Base-by-base conservation (phyloP, 1,284 basidiomycete species). In the Trichosporon asahii region DNA sequence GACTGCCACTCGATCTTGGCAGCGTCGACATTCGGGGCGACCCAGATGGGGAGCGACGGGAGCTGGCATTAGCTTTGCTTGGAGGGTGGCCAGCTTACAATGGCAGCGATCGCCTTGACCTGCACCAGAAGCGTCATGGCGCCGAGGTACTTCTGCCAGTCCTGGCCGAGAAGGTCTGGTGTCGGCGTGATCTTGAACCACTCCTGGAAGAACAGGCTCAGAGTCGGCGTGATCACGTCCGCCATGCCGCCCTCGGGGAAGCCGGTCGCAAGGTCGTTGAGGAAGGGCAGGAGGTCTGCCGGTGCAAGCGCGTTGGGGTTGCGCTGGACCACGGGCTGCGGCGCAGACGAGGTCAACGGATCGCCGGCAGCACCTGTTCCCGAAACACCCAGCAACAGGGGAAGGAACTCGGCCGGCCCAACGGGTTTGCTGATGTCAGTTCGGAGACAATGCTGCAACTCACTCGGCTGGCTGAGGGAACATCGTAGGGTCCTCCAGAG, bases 401-500 rank as follows among this genome's bases (percentile, higher is more conserved):
- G 86, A 18, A 94, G 86, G 60, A 97, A 88, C 80, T 97, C 94
- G 14, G 87, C 83, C 0, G 91, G 86, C 11, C 95, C 94, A 67
- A 91, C 82, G 2, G 85, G 85, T 76, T 90, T 90, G 8, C 90
- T 91, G 57, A 27, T 44, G 25, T 72, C 33, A 72, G n/a, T 7
- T 57, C 31, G 31, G 21, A 23, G 14, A 23, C 37, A 11, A 49
- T 18, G 35, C 35, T 8, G 35, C n/a, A 7, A 86, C 89, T 35
- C 82, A 92, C 89, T 88, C 88, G 70, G 83, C 73, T 0, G 95
- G 93, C 78, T 95, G 92, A 64, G 94, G 92, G 76, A 99, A 98
- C 91, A 98, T 95, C 60, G 81, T 80, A 0, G 95, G 93, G 72
- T 95, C 94, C 82, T 96, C 93, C 9, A 99, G 85, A 15, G 89